Conservation (phyloP, 2,329 filamentous ascomycete species). For the Alternaria triticina region DNA sequence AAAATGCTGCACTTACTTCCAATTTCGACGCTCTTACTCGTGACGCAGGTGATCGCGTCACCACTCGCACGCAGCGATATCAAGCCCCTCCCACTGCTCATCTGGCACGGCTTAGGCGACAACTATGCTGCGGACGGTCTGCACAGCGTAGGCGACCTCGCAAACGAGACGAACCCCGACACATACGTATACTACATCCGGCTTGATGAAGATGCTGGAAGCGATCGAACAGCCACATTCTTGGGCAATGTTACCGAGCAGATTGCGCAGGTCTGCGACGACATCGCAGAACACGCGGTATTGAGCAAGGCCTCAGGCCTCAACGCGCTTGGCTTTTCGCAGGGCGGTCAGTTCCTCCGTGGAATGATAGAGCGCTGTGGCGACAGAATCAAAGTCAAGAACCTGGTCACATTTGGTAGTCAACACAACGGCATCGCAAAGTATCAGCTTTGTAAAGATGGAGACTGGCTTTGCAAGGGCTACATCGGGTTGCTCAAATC, state of each 20-base stretch:
- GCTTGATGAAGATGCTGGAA: slow-evolving; percentile 68
- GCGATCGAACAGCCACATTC: slow-evolving; percentile 85
- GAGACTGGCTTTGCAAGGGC: slow-evolving; percentile 81
- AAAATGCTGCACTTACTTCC: slow-evolving; percentile 31
- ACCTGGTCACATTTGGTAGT: slow-evolving; percentile 84
- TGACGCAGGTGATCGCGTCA: slow-evolving; percentile 21
- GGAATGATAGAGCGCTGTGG: slow-evolving; percentile 90
- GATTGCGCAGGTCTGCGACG: slow-evolving; percentile 76
- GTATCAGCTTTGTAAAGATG: slow-evolving; percentile 74
- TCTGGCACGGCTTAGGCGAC: slow-evolving; percentile 91
- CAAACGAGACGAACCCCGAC: slow-evolving; percentile 75
- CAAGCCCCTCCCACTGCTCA: slow-evolving; percentile 75
- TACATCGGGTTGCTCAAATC: slow-evolving; percentile 78
- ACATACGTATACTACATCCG: slow-evolving; percentile 84
- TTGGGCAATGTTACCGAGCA: slow-evolving; percentile 87
- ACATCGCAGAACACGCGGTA: slow-evolving; percentile 76
- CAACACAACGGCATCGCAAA: slow-evolving; percentile 91
- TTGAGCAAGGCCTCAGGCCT: slow-evolving; percentile 81
- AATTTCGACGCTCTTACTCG: slow-evolving; percentile 29
- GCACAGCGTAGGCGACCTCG: slow-evolving; percentile 71
- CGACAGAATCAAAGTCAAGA: slow-evolving; percentile 69
- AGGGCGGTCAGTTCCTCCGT: slow-evolving; percentile 95
- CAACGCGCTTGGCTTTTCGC: slow-evolving; percentile 92
- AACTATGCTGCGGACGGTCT: slow-evolving; percentile 79
- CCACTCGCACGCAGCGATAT: slow-evolving; percentile 14